Base-by-base conservation (phyloP, 768 basidiomycete genomes). In the Rhodosporidiobolus odoratus region DNA sequence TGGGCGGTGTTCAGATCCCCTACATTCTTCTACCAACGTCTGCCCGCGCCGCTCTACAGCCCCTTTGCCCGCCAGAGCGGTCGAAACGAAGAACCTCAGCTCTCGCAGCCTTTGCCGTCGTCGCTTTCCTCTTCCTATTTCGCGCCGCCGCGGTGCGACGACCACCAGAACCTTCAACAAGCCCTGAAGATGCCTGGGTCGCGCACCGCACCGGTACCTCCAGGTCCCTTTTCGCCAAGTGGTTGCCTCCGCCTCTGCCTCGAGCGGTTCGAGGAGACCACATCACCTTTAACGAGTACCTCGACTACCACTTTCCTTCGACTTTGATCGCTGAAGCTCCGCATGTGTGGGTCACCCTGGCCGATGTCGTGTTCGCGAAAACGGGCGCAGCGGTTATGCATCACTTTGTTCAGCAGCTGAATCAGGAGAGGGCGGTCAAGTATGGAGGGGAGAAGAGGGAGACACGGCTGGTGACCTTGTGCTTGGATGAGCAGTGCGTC, bases 321-420 rank as follows among this genome's bases (percentile, higher is more conserved):
- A 5, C 12, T 5, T 3, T 35, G 6, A 3, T 2, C 21, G n/a
- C n/a, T n/a, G 13, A 35, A 21, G n/a, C 34, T 15, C 68, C 68
- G 40, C 41, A 68, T 37, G 6, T 71, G 5, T 71, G 61, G 61
- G 48, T 73, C 34, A 69, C 72, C n/a, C 53, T 73, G 34, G 43
- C 67, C 13, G 67, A 69, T 27, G 23, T 3, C 19, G 2, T 12
- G 17, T 69, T 60, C 27, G 43, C 61, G n/a, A 38, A 37, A 10
- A 50, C 40, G 17, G 72, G 72, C 25, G 56, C 72, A 23, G 63
- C 41, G 4, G 60, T 60, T 21, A 38, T 73, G 34, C n/a, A 66
- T 6, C 7, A n/a, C 3, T 73, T 73, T 32, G 64, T 62, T 0
- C 4, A 50, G 32, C 58, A 59, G 40, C 32, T 73, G 59, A 73